These are phyloP conservation scores for Colletotrichum truncatum DNA, from an alignment of 2,329 filamentous ascomycete genomes.

Conservation along the genomic window DNA sequence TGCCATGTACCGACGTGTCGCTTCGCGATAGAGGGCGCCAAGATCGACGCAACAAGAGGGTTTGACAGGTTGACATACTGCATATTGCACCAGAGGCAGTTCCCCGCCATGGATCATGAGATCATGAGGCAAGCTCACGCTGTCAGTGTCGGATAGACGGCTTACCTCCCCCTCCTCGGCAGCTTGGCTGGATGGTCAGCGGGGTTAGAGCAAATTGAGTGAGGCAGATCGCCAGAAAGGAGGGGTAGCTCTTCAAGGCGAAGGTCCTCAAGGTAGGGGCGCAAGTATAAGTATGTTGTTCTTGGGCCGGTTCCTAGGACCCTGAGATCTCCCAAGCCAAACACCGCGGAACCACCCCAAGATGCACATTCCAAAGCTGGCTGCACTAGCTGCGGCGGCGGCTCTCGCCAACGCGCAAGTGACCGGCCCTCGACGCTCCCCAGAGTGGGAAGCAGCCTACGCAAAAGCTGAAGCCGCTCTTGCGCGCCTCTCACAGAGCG, in stretches of 20 bases:
- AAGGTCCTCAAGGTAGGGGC: background rate
- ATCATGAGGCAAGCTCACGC: conserved; percentile 2
- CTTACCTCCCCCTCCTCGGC: conserved; percentile 7
- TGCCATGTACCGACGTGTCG: background rate
- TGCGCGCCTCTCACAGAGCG: conserved; percentile 73
- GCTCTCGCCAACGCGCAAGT: conserved; percentile 27
- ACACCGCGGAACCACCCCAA: background rate
- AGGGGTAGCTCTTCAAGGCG: background rate
- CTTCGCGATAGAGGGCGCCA: conserved; percentile 6
- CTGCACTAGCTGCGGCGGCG: conserved; percentile 26
- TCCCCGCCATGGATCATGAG: conserved; percentile 5
- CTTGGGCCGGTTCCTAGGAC: background rate
- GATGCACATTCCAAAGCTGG: conserved; percentile 29
- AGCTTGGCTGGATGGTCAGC: conserved; percentile 11
- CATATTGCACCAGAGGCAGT: background rate
- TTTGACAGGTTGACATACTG: background rate
- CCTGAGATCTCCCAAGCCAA: background rate
- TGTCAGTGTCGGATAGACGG: background rate
- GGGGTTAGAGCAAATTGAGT: background rate
- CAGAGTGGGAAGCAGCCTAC: conserved; percentile 74
- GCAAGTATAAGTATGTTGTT: background rate
- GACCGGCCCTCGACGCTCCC: conserved; percentile 3
- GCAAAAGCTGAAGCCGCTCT: conserved; percentile 74
- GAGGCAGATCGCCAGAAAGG: conserved; percentile 1
- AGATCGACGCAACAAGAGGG: conserved; percentile 2